Percentiles rank a stretch among this genome's conserved stretches.
Evolutionary conservation across 805 yeast species (phyloP).

Genomic region (Candida oleophila): DNA sequence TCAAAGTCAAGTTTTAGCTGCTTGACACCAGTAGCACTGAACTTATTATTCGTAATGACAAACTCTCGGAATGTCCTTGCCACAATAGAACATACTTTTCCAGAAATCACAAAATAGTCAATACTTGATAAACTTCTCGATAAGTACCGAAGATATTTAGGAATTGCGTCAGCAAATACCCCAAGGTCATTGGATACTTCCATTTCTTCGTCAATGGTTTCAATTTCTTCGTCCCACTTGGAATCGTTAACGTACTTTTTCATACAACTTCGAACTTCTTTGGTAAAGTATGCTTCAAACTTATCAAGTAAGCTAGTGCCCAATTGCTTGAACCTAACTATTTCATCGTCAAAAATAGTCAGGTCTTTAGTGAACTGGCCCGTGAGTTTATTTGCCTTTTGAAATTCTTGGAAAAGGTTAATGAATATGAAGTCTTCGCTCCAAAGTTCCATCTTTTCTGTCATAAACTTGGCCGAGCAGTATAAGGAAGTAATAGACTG

Average conservation of each 20-base stretch:
- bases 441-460: constrained; percentile 34
- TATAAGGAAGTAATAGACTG: constrained; percentile 21
- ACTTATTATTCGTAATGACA: constrained; percentile 38
- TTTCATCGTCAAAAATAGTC: constrained; percentile 29
- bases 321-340: constrained; percentile 23
- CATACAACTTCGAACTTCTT: constrained; percentile 29
- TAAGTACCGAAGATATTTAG: constrained; percentile 24
- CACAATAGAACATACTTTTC: constrained; percentile 24
- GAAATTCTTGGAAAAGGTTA: constrained; percentile 33
- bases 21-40: constrained; percentile 28
- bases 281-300: constrained; percentile 30
- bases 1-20: constrained; percentile 33
- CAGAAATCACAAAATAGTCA: constrained; percentile 31
- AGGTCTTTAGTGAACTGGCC: constrained; percentile 14
- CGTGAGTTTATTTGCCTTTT: constrained; percentile 13
- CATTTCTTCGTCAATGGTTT: constrained; percentile 5
- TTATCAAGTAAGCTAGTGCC: constrained; percentile 17
- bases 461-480: constrained; percentile 33
- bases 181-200: constrained; percentile 23
- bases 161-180: constrained; percentile 21
- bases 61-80: constrained; percentile 33
- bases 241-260: constrained; percentile 38
- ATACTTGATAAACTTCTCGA: constrained; percentile 20
- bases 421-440: constrained; percentile 37
- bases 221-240: constrained; percentile 27